Evolutionary conservation across 2,329 filamentous ascomycete genomes (phyloP).

Genomic region (Colletotrichum paranaense): DNA sequence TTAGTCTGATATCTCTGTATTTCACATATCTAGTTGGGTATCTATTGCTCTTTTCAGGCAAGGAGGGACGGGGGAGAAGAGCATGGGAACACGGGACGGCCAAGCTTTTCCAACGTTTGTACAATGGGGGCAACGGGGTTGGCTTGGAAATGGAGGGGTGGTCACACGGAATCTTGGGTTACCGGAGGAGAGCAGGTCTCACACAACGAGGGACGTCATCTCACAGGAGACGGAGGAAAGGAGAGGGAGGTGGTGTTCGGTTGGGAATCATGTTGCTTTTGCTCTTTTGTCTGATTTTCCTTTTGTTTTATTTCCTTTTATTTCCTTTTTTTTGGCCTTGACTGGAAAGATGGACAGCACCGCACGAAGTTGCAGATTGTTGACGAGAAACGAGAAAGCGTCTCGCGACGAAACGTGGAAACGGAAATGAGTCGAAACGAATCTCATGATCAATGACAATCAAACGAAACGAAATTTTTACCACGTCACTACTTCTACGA

Average conservation of each 20-base stretch:
- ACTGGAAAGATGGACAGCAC: background rate
- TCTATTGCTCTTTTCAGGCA: constrained; percentile 36
- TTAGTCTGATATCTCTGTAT: constrained; percentile 28
- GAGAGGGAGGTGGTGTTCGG: background rate
- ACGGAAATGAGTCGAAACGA: constrained; percentile 32
- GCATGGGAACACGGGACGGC: constrained; percentile 22
- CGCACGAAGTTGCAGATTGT: constrained; percentile 13
- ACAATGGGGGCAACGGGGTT: constrained; percentile 10
- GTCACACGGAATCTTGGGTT: background rate
- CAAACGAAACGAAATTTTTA: constrained; percentile 9
- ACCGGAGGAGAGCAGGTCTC: constrained; percentile 35
- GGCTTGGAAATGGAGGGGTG: background rate
- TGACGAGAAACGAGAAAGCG: constrained; percentile 16
- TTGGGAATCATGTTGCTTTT: constrained; percentile 33
- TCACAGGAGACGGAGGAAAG: background rate
- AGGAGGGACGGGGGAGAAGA: background rate
- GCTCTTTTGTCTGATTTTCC: constrained; percentile 38
- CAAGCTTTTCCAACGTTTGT: constrained; percentile 21
- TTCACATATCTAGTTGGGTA: constrained; percentile 38
- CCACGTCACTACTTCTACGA: constrained; percentile 12
- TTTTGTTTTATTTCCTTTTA: constrained; percentile 28
- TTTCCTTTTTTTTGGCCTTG: background rate
- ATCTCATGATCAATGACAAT: constrained; percentile 28
- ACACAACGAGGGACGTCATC: constrained; percentile 25
- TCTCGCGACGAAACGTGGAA: constrained; percentile 32